Evolutionary conservation across 2,329 filamentous ascomycete genomes (phyloP).

Genomic region (Colletotrichum simmondsii): DNA sequence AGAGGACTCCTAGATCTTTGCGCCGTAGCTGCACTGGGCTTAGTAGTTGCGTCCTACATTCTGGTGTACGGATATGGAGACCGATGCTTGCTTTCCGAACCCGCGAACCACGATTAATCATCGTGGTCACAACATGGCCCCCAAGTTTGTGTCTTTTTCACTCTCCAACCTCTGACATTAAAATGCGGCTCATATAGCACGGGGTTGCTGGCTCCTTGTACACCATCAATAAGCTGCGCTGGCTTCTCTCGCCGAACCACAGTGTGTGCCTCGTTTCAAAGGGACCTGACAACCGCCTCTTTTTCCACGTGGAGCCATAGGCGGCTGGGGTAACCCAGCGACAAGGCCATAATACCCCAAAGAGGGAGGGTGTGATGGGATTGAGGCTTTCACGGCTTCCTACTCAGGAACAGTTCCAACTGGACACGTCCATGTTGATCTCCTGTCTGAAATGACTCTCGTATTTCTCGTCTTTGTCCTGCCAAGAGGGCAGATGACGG

Average conservation of each 20-base stretch:
- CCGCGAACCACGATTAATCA: background rate
- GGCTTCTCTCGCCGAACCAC: background rate
- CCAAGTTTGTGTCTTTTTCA: background rate
- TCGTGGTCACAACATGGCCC: background rate
- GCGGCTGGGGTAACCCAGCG: conserved; percentile 21
- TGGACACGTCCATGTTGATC: background rate
- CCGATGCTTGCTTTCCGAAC: background rate
- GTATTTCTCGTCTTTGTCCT: background rate
- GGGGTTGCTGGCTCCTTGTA: background rate
- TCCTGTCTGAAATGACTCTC: background rate
- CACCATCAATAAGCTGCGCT: background rate
- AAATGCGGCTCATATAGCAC: background rate
- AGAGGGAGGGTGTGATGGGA: background rate
- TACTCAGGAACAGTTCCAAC: background rate
- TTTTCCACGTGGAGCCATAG: conserved; percentile 21
- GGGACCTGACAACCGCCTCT: conserved; percentile 3
- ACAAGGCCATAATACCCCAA: background rate
- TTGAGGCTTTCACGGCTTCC: background rate
- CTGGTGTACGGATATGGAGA: background rate
- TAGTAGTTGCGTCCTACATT: background rate
- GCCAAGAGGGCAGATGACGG: background rate
- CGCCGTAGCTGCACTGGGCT: background rate
- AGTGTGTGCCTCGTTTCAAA: conserved; percentile 5
- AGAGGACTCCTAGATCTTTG: background rate
- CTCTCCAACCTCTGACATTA: background rate